Conservation (phyloP, 2,329 filamentous ascomycete genomes). For the Aschersonia sp. region DNA sequence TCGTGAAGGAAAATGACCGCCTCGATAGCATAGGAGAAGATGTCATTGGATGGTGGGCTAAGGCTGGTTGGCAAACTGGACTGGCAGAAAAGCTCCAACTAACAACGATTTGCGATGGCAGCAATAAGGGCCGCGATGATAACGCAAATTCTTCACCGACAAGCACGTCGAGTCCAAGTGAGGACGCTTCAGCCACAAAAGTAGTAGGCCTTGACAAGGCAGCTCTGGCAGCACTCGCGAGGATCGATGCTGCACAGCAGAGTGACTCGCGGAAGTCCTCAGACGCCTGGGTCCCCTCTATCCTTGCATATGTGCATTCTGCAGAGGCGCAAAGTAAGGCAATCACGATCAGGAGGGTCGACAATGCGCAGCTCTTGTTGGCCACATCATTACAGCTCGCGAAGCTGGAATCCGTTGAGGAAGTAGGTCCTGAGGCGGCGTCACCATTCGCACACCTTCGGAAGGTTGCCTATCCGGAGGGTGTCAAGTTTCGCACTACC, state of each 20-base stretch:
- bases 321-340: constrained; percentile 25
- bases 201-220: neutral
- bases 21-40: constrained; percentile 87
- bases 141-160: constrained; percentile 19
- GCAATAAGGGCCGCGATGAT: constrained; percentile 23
- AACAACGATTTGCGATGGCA: constrained; percentile 38
- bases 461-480: constrained; percentile 74
- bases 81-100: constrained; percentile 67
- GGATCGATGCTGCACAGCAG: neutral
- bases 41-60: constrained; percentile 89
- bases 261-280: neutral
- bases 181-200: constrained; percentile 4
- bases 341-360: constrained; percentile 72
- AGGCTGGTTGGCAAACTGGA: constrained; percentile 78
- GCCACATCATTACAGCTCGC: constrained; percentile 74
- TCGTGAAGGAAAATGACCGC: constrained; percentile 63
- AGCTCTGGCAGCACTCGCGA: neutral
- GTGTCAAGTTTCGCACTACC: constrained; percentile 66
- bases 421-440: constrained; percentile 37
- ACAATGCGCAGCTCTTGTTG: constrained; percentile 71
- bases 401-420: constrained; percentile 61
- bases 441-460: constrained; percentile 65
- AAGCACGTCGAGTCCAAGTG: constrained; percentile 6
- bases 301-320: constrained; percentile 73
- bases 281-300: constrained; percentile 42